These are phyloP conservation scores for Calonectria naviculata DNA, from an alignment of 2,329 filamentous ascomycete species.

Conservation along the genomic window DNA sequence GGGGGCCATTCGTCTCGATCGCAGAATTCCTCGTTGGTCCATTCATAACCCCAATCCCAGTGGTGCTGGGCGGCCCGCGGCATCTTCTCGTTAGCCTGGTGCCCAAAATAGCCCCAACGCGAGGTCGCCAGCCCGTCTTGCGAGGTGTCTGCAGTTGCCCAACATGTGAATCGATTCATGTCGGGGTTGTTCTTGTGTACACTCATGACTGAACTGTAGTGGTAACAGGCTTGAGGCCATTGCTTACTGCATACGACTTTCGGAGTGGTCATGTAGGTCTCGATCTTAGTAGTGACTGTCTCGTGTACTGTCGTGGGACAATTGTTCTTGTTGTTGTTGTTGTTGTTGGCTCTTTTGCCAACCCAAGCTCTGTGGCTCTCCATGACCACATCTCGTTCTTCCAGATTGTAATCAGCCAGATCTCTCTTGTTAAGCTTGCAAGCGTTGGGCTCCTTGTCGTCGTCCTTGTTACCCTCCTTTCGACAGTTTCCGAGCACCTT, in stretches of 20 bases:
- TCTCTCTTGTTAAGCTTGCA: background rate
- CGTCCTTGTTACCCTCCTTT: background rate
- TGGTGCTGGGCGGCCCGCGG: background rate
- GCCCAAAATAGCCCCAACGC: background rate
- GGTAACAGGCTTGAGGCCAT: constrained; percentile 6
- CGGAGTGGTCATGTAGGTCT: background rate
- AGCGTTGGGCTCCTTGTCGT: background rate
- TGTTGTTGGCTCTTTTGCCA: background rate
- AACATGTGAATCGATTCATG: background rate
- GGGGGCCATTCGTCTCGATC: background rate
- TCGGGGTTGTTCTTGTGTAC: background rate
- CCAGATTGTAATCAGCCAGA: background rate
- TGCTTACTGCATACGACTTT: background rate
- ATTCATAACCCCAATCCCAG: background rate
- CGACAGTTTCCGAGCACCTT: background rate
- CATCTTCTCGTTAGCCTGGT: background rate
- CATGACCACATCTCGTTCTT: background rate
- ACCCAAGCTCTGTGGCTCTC: background rate
- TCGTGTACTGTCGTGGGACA: background rate
- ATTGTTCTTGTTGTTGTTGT: background rate
- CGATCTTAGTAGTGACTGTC: background rate
- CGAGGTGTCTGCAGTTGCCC: background rate
- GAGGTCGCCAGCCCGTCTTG: background rate
- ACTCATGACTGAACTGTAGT: constrained; percentile 4
- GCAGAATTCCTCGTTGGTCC: background rate